Evolutionary conservation across 768 basidiomycete species (phyloP), one percentile per base, ranked within the genome.

Genomic region (Amanita rubescens): DNA sequence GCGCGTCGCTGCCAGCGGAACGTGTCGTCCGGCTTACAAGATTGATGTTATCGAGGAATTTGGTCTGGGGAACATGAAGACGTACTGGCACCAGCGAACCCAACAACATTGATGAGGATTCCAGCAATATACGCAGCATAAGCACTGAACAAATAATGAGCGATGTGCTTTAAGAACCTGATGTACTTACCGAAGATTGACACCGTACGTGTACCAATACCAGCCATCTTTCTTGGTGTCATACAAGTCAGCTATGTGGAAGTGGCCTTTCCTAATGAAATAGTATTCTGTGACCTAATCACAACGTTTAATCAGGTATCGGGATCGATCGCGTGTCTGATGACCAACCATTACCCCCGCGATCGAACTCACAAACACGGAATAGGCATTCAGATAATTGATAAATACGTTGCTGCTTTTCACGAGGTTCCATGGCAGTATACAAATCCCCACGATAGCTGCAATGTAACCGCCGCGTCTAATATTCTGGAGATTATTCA

Each of bases 401-500:
- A 85, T 84, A 67, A 91, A 91, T 56, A 71, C 76, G 62, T 83
- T 90, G 66, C 82, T 85, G 56, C 73, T 80, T 65, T 83, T 81
- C 59, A 88, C 73, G 33, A 90, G 68, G 60, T 86, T 85, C 87
- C 87, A 89, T 1, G 85, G 87, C 34, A 82, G 78, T 73, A 88
- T 88, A 66, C 74, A 79, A 33, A 90, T 62, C 3, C 88, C 89
- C 34, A 89, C 82, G 46, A 85, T 73, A 6, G 87, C 88, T 17
- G 84, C 85, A 42, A 92, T 69, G 67, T 86, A 94, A n/a, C 90
- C 88, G 25, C 91, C 90, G n/a, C 90, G 79, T 19, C 90, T 82
- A 63, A 93, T 91, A 63, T 87, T 90, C 82, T 85, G 48, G 47
- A 22, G 2, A 19, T 8, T 14, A 24, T 12, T 14, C 15, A 34